Base-by-base conservation (phyloP, 768 basidiomycete species). In the button mushroom (Agaricus bisporus) region DNA sequence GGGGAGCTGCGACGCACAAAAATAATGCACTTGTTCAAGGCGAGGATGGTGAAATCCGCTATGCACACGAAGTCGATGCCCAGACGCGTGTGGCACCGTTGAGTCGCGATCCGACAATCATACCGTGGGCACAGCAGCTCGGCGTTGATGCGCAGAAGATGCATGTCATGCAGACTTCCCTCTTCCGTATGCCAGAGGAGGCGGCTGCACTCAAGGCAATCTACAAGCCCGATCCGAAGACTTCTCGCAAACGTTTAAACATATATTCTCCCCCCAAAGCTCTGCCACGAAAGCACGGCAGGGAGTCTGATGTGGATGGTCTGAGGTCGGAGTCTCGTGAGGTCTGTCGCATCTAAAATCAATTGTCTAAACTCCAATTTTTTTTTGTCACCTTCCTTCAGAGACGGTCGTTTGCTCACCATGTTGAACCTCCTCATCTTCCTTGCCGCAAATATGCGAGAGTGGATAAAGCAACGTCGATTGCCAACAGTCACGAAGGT, bases 141-240 rank as follows among this genome's bases (percentile, higher is more conserved):
- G 86, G 88, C 5, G 73, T 94, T n/a, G 91, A 95, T 65, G 78
- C 85, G 12, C 89, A 91, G 66, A 86, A 85, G 69, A 83, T 94
- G 77, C 88, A 92, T 62, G 89, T 95, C 50, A 95, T 95, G 93
- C 93, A 95, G 62, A 83, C 88, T 0, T 86, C 88, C 32, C 70
- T 95, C 49, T 95, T 95, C 64, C 79, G 85, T 42, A 74, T 82
- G 65, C 85, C 85, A 12, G 86, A 89, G 64, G 85, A 87, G 61
- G 84, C 80, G 12, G 86, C 79, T 1, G 81, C 80, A 1, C 71
- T 87, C 51, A 79, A 76, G 58, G 80, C 78, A 32, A 60, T 80
- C 59, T 78, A 76, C 56, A 69, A 77, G 56, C 41, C 66, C 39
- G 60, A 60, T 50, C 59, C 65, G 41, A 59, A 56, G 28, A 55